These are phyloP conservation scores for Colletotrichum sp. DNA, from an alignment of 2,329 filamentous ascomycete species.

Conservation along the genomic window DNA sequence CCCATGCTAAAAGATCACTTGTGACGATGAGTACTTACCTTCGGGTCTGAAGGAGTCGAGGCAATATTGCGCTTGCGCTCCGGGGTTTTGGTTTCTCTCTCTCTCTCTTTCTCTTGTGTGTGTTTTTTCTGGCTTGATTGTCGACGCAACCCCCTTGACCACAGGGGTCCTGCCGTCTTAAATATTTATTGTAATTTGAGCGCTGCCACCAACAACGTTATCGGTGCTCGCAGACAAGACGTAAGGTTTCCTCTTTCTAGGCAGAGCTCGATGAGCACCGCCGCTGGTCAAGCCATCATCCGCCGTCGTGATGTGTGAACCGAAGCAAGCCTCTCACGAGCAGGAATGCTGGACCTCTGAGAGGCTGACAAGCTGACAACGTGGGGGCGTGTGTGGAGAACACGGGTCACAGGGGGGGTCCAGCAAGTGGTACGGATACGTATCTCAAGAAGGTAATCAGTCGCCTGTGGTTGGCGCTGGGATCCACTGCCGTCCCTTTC, in stretches of 20 bases:
- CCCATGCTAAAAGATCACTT: not conserved
- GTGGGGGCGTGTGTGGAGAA: not conserved
- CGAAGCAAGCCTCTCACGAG: not conserved
- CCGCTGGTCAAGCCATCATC: not conserved
- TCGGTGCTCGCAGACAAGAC: not conserved
- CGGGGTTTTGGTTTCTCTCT: not conserved
- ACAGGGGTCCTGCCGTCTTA: not conserved
- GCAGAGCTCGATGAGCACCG: not conserved
- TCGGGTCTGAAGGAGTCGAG: not conserved
- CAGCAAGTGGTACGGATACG: not conserved
- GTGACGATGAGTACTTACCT: constrained; percentile 7
- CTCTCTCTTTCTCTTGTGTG: not conserved
- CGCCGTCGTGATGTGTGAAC: not conserved
- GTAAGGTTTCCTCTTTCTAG: not conserved
- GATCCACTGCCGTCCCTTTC: not conserved
- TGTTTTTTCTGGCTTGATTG: not conserved
- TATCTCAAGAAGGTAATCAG: not conserved
- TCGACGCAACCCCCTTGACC: not conserved
- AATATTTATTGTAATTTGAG: not conserved
- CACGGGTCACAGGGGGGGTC: not conserved
- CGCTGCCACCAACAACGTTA: not conserved
- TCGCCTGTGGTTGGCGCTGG: constrained; percentile 4
- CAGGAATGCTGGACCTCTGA: not conserved
- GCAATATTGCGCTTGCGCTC: not conserved
- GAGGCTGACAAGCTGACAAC: constrained; percentile 2